Evolutionary conservation across 2,329 filamentous ascomycete genomes (phyloP), one percentile per base, ranked within the genome.

Genomic region (Aspergillus ustus): DNA sequence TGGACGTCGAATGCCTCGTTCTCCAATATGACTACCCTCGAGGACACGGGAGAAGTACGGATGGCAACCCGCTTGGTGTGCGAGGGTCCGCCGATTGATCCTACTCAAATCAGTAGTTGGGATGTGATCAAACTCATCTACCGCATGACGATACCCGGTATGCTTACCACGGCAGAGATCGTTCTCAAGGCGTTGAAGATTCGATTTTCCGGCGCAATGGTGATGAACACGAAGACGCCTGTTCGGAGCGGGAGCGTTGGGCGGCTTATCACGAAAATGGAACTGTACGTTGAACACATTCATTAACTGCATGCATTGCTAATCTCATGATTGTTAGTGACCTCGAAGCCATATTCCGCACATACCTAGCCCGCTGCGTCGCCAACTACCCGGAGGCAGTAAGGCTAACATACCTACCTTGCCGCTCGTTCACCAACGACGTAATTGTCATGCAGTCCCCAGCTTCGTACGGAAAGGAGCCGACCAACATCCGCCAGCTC

Each of bases 351-450:
- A 52, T 59, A 52, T 62, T 62, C 28, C 45, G 56, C 20, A 28
- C 46, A 20, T 62, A 59, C 13, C 60, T 62, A 1, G 7, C 52
- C 34, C 34, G 19, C 45, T 52, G 45, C 28, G 45, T 62, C 7
- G 51, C 44, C 15, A 17, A 28, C 8, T 44, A 46, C 25, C 56
- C 60, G 2, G 20, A 51, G 3, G 40, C 56, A 7, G n/a, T 62
- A 2, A 40, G 59, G 43, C 15, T 62, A 44, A 40, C 46, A 20
- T 62, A 62, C 52, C 46, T 62, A 11, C 60, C 60, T 9, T 62
- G 60, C 28, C 34, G 57, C 4, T 55, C 56, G 17, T 59, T 59
- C 4, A 52, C 40, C 7, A 56, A 52, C 19, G 57, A 56, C 37
- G 59, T 29, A 8, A 59, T 57, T 29, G 19, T 4, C 28, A 45